Percentiles rank a stretch among this genome's conserved stretches.
Conservation (phyloP, 805 yeast genomes). For the Grigorovia transvaalensis region DNA sequence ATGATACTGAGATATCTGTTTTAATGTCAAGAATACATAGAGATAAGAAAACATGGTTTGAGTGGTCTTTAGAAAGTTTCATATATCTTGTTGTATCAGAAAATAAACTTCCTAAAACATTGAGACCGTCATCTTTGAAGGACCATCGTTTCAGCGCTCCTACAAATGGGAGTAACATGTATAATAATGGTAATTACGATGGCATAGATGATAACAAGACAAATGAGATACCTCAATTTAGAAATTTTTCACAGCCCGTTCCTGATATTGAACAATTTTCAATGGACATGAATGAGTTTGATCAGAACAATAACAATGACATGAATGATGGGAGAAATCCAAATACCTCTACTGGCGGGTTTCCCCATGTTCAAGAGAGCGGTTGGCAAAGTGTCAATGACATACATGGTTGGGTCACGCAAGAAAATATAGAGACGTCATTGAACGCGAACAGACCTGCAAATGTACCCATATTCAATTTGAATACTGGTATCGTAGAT, state of each 20-base stretch:
- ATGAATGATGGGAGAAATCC: too few species aligned
- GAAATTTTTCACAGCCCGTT: neutral
- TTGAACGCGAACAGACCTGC: neutral
- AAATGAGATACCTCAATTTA: neutral
- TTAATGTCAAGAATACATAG: slow-evolving; percentile 37
- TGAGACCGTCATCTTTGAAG: neutral
- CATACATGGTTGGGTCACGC: slow-evolving; percentile 17
- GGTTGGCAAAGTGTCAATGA: slow-evolving; percentile 27
- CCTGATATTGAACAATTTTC: neutral
- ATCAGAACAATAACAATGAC: neutral
- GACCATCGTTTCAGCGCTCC: neutral
- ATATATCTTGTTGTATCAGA: slow-evolving; percentile 32
- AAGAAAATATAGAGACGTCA: neutral
- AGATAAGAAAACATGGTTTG: slow-evolving; percentile 47
- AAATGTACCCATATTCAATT: neutral
- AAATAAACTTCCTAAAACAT: slow-evolving; percentile 1
- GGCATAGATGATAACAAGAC: neutral
- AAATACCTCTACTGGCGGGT: neutral
- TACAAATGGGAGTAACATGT: neutral
- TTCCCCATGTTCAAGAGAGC: slow-evolving; percentile 10
- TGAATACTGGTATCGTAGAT: neutral
- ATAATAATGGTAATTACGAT: neutral
- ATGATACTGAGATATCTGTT: slow-evolving; percentile 45
- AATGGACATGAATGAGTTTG: neutral
- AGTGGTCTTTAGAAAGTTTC: slow-evolving; percentile 51